Base-by-base conservation (phyloP, 2,329 filamentous ascomycete genomes). In the Dactylellina leptospora region DNA sequence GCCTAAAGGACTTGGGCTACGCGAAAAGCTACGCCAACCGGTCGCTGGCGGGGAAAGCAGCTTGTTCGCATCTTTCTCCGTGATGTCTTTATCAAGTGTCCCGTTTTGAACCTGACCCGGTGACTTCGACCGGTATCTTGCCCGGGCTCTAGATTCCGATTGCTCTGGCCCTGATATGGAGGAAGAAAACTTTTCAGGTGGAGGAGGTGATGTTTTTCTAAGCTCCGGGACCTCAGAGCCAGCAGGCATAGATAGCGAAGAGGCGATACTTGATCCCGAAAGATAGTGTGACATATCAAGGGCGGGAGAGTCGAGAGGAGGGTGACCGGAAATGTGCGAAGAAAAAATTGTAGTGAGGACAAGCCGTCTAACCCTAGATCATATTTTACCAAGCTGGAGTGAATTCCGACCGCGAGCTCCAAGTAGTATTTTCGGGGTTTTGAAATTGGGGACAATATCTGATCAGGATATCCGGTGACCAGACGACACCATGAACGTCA, bases 1-100 rank as follows among this genome's bases (percentile, higher is more conserved):
- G 6, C 95, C 95, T 3, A 97, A 85, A 8, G 95, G 95, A 77
- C 91, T 96, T 1, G 95, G 95, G 76, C 92, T 96, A 74, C 95
- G 87, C 77, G 92, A 96, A 79, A 97, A 86, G 78, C 93, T 91
- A 72, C 90, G 87, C 91, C 92, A 96, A 79, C 85, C 88, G 5
- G 53, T 23, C 9, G 54, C 25, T 28, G 69, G 69, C 5, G 69
- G 69, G 2, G 69, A 73, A 47, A 73, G 54, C 13, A 63, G 50
- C 9, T 60, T 60, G 27, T 73, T 64, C 6, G 60, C 27, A 6
- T 23, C 22, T 28, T 60, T 55, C 11, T 60, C 9, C 2, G 45
- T 36, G 27, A 33, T 5, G 9, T 27, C 18, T n/a, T 22, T 18
- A 11, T 60, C n/a, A 8, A 13, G 18, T 33, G 33, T 9, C 16